phyloP scores from a whole-genome alignment of 768 basidiomycete species.

The Panus rudis region DNA sequence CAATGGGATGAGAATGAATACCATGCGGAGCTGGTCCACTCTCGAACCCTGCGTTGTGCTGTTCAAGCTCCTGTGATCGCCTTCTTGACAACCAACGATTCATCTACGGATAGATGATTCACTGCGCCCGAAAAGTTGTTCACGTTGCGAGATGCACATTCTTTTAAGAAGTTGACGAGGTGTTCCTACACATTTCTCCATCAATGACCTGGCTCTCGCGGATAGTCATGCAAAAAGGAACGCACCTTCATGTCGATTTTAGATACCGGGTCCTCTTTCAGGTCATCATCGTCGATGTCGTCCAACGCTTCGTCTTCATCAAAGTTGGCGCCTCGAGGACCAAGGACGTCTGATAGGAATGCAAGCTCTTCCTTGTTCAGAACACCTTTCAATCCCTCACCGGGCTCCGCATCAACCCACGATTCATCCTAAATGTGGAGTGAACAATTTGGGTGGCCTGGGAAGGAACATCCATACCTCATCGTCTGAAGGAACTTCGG shows the following conservation, averaged over 20 bases:
- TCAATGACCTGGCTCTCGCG: background rate
- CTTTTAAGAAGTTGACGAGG: constrained; percentile 60
- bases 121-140: constrained; percentile 56
- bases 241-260: constrained; percentile 75
- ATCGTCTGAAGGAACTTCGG: constrained; percentile 70
- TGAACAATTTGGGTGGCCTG: background rate
- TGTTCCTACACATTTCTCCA: constrained; percentile 41
- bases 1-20: too few relatives aligned
- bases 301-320: constrained; percentile 75
- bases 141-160: constrained; percentile 57
- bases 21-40: too few relatives aligned
- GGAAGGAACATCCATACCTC: constrained; percentile 38
- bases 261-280: constrained; percentile 79
- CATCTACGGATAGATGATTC: constrained; percentile 64
- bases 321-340: constrained; percentile 61
- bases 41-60: too few relatives aligned
- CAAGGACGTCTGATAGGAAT: constrained; percentile 79
- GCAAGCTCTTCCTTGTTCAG: constrained; percentile 72
- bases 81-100: constrained; percentile 56
- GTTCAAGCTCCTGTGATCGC: constrained; percentile 24
- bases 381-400: constrained; percentile 44
- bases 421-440: constrained; percentile 60
- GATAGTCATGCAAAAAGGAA: background rate
- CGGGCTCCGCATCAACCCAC: constrained; percentile 97
- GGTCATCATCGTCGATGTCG: constrained; percentile 65